Base-by-base conservation (phyloP, 129 eudicot genomes). In the Glebionis coronaria region DNA sequence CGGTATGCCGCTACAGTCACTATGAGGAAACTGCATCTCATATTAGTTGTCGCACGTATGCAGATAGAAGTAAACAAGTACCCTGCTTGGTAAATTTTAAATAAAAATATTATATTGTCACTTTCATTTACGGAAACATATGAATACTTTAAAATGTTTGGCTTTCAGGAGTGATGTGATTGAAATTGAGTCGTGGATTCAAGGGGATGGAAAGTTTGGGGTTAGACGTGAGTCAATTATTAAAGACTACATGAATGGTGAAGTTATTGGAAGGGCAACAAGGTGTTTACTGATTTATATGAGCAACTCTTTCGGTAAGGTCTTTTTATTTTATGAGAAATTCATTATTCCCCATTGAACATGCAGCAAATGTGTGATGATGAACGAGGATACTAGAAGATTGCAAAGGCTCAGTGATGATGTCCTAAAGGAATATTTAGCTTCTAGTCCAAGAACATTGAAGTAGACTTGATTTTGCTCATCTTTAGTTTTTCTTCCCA, bases 351-450 rank as follows among this genome's bases (percentile, higher is more conserved):
- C 12, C 16, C 13, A 29, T 4, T 59, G 35, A 29, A 59, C 35
- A 7, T 59, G 46, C 45, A 29, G 65, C 46, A 59, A 59, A 59
- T 12, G 19, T 12, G 65, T 59, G 44, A 59, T 59, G 65, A 29
- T 59, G 65, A 59, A 29, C 4, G 23, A 27, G 65, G 46, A 29
- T 14, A 56, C 61, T 56, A 56, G 61, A 56, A 56, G 61, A 23
- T 11, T 12, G 2, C 61, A 23, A 1, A 56, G 35, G 8, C 21
- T 59, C 21, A 2, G 11, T 29, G 65, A 59, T 59, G 64, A 59
- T 59, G 64, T 59, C 44, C 16, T 16, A 59, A 16, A 31, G 45
- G 45, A 59, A 59, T 59, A 59, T 15, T 59, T 59, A 59, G 65
- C 3, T 59, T 59, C 35, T 59, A 4, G 8, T 10, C 46, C 65